Percentiles rank a stretch among this genome's conserved stretches.
These are phyloP conservation scores for Gnaphalium uliginosum DNA, from an alignment of 129 eudicot species.

Conservation along the genomic window DNA sequence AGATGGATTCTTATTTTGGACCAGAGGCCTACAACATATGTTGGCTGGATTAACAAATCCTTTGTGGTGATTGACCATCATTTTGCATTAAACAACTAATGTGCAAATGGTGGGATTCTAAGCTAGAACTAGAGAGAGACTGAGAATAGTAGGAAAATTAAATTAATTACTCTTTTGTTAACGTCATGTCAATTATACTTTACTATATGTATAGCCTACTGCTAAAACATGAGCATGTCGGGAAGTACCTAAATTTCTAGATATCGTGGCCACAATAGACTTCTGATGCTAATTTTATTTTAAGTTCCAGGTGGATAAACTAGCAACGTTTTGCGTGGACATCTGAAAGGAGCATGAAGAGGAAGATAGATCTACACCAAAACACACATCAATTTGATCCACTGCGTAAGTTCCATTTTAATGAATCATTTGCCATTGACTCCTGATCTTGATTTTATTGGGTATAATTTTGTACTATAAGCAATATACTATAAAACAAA, in stretches of 20 bases:
- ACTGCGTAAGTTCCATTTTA: conserved; percentile 55
- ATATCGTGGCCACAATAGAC: conserved; percentile 19
- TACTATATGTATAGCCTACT: conserved; percentile 7
- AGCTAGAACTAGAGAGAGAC: conserved; percentile 18
- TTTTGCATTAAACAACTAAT: conserved; percentile 19
- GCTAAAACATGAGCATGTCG: conserved; percentile 21
- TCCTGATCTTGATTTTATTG: conserved; percentile 3
- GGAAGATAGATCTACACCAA: conserved; percentile 52
- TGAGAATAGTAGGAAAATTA: background rate
- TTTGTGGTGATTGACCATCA: conserved; percentile 3
- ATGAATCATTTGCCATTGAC: conserved; percentile 6
- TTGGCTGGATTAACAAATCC: conserved; percentile 11
- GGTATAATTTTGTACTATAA: conserved; percentile 10
- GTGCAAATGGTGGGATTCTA: conserved; percentile 8
- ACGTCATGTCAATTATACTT: background rate
- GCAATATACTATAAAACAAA: background rate
- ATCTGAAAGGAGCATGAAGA: conserved; percentile 55
- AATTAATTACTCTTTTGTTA: background rate
- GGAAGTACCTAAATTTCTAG: background rate
- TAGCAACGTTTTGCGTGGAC: conserved; percentile 15
- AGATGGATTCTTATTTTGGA: conserved; percentile 1
- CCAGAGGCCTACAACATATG: background rate
- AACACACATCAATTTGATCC: conserved; percentile 63
- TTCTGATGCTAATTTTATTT: conserved; percentile 9
- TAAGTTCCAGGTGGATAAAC: conserved; percentile 23